Conservation (phyloP, 2,329 filamentous ascomycete species). For the Penicillium digitatum region DNA sequence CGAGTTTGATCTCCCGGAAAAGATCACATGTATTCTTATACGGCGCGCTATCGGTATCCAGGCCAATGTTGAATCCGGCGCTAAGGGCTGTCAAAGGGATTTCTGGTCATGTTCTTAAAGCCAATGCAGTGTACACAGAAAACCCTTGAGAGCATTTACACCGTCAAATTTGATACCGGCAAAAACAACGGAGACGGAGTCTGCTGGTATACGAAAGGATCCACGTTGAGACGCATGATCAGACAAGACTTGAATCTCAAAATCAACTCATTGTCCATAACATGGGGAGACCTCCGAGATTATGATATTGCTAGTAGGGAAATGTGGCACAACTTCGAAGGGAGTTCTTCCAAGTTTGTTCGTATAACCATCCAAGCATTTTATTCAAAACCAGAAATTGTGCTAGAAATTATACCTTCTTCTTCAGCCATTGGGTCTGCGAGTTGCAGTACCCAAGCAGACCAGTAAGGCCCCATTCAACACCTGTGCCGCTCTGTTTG, state of each 20-base stretch:
- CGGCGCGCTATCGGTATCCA: slow-evolving; percentile 53
- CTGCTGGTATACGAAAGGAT: not conserved
- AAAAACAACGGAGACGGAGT: not conserved
- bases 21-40: slow-evolving; percentile 53
- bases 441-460: slow-evolving; percentile 42
- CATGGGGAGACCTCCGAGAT: not conserved
- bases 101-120: too few relatives aligned
- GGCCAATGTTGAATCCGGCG: slow-evolving; percentile 44
- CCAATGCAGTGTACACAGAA: not conserved
- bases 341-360: not conserved
- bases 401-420: slow-evolving; percentile 8
- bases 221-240: not conserved
- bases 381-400: not conserved
- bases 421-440: slow-evolving; percentile 34
- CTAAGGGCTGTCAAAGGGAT: too few relatives aligned
- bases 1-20: slow-evolving; percentile 52
- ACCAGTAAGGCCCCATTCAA: slow-evolving; percentile 45
- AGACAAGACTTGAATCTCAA: not conserved
- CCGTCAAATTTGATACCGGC: not conserved
- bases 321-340: not conserved
- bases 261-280: not conserved
- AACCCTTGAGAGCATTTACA: not conserved
- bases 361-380: not conserved
- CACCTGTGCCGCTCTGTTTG: slow-evolving; percentile 51
- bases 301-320: not conserved